Base-by-base conservation (phyloP, 2,329 filamentous ascomycete species). In the Zymoseptoria ardabiliae region DNA sequence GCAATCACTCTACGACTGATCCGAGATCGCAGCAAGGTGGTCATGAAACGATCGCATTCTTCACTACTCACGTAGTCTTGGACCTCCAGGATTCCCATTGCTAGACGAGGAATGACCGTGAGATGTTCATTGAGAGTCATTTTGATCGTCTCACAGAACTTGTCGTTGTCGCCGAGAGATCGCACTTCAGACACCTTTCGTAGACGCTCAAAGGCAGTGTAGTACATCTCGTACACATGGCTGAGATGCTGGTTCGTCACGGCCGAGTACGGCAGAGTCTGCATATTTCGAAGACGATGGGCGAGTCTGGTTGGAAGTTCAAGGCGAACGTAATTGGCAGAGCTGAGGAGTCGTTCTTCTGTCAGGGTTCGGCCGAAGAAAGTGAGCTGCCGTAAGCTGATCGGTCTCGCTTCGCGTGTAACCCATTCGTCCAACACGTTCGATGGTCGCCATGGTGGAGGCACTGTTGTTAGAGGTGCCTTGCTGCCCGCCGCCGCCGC, bases 1-100 rank as follows among this genome's bases (percentile, higher is more conserved):
- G 94, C 94, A 71, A 99, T 99, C 65, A 97, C 94, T 63, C 95
- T 86, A 61, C 94, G 87, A 51, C 92, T 97, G 67, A 99, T 99
- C 61, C 94, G 85, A 62, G 93, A 94, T 79, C 90, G 84, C 57
- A 99, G 77, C 63, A 97, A 86, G 0, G 90, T 94, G 68, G 93
- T 97, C 89, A 97, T 97, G 71, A 99, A 96, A 56, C 85, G 85
- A 75, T 99, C 94, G 67, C 96, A 87, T 61, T 91, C 87, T 20
- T 89, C 85, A 0, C 88, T 81, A 53, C 87, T 85, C 79, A 97
- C 90, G 50, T 95, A 79, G 53, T 88, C 88, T 65, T 89, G 88
- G 69, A 91, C 95, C 74, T 99, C 91, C 57, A 97, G 79, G 11
- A 97, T 91, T 8, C 94, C 94, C 85, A 95, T 97, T 22, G 92